These are phyloP conservation scores for Diaporthe helianthi DNA, from an alignment of 2,329 filamentous ascomycete genomes.

Conservation along the genomic window DNA sequence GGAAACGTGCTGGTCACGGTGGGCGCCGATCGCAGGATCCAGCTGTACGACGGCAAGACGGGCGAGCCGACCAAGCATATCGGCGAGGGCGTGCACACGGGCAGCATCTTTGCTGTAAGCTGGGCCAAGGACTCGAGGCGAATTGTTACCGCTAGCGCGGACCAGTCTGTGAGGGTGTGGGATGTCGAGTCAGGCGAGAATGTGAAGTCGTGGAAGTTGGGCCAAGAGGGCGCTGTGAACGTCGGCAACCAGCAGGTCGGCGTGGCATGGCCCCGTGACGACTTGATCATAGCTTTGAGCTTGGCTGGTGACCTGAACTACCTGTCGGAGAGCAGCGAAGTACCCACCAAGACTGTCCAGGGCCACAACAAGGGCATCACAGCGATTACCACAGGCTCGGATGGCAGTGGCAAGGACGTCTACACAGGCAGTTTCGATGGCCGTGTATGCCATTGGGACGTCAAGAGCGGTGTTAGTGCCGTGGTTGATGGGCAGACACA, in stretches of 20 bases:
- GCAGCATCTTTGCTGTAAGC: conserved; percentile 89
- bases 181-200: conserved; percentile 81
- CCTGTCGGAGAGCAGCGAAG: conserved; percentile 72
- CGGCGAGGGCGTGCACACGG: conserved; percentile 84
- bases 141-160: conserved; percentile 90
- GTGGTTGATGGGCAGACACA: conserved; percentile 82
- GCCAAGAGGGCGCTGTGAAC: conserved; percentile 73
- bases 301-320: conserved; percentile 92
- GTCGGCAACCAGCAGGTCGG: conserved; percentile 91
- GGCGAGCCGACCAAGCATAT: conserved; percentile 82
- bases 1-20: conserved; percentile 84
- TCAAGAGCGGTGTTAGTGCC: conserved; percentile 71
- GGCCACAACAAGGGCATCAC: conserved; percentile 95
- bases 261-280: conserved; percentile 89
- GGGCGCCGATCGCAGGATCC: conserved; percentile 90
- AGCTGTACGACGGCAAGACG: conserved; percentile 95
- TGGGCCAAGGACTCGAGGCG: conserved; percentile 88
- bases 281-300: conserved; percentile 87
- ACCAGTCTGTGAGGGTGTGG: conserved; percentile 95
- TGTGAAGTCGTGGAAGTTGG: conserved; percentile 84
- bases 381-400: conserved; percentile 66
- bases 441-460: conserved; percentile 83
- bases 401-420: conserved; percentile 68
- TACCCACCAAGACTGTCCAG: conserved; percentile 75
- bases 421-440: conserved; percentile 95